phyloP scores from a whole-genome alignment of 2,329 filamentous ascomycete genomes.

The Ophiostoma ips region DNA sequence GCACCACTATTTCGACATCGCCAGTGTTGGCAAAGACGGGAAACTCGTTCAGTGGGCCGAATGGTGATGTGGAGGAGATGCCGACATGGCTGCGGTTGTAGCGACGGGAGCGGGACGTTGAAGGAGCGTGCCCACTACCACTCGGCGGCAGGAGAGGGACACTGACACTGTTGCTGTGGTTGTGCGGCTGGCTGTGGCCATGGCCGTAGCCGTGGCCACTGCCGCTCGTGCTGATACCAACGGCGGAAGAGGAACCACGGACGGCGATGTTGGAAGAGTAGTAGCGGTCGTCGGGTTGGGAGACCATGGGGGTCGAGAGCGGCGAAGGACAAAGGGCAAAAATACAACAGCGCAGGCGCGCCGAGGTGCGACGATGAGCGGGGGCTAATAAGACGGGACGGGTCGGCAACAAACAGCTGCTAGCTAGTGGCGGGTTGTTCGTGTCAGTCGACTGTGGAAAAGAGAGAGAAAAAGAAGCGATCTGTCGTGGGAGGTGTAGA shows the following conservation, averaged over 20 bases:
- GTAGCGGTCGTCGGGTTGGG: conserved; percentile 19
- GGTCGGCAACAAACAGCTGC: too few species aligned
- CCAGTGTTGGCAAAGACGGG: conserved; percentile 81
- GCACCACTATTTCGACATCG: conserved; percentile 80
- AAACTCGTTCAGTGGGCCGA: conserved; percentile 75
- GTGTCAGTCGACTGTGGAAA: neutral
- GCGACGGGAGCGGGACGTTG: conserved; percentile 24
- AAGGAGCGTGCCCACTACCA: neutral
- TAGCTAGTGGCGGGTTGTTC: neutral
- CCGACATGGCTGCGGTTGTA: conserved; percentile 74
- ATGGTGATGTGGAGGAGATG: conserved; percentile 30
- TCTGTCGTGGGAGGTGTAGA: neutral
- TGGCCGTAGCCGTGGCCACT: neutral
- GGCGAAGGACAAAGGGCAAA: neutral
- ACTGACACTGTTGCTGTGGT: conserved; percentile 13
- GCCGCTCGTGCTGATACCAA: conserved; percentile 12
- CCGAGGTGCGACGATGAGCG: too few species aligned
- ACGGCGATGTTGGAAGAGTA: conserved; percentile 20
- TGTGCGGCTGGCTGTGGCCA: conserved; percentile 3
- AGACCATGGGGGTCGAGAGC: conserved; percentile 19
- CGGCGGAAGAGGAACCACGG: conserved; percentile 21
- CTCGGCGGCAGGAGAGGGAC: conserved; percentile 11
- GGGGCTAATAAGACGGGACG: too few species aligned
- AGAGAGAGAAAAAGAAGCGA: neutral
- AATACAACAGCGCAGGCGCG: neutral